A percentile compares a stretch with the other conserved stretches of the same genome.
phyloP scores from a whole-genome alignment of 2,329 filamentous ascomycete species.

The Cordyceps farinosa region DNA sequence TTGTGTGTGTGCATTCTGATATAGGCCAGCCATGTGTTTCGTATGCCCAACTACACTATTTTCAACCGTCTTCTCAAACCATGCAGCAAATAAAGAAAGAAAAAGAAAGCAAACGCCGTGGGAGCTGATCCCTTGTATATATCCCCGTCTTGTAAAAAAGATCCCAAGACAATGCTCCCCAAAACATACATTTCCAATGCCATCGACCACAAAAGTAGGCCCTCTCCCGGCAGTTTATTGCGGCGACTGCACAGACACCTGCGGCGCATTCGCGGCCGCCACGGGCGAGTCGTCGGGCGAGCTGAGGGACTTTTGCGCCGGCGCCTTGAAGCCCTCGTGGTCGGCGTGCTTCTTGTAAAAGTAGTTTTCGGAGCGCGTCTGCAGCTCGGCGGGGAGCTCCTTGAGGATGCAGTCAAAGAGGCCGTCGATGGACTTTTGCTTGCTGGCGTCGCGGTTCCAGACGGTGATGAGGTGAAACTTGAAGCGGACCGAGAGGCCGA shows the following conservation, averaged over 20 bases:
- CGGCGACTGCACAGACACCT: conserved; percentile 14
- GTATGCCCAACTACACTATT: background rate
- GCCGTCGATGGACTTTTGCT: conserved; percentile 72
- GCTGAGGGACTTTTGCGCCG: conserved; percentile 49
- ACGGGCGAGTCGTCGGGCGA: conserved; percentile 27
- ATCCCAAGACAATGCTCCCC: conserved; percentile 11
- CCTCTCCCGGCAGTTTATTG: background rate
- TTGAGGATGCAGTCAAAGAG: conserved; percentile 70
- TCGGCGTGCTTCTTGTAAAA: conserved; percentile 89
- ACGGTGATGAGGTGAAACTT: conserved; percentile 85
- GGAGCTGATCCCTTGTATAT: conserved; percentile 23
- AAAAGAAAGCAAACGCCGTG: conserved; percentile 23
- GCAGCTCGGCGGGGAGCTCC: conserved; percentile 68
- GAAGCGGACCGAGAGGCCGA: conserved; percentile 83
- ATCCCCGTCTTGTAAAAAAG: conserved; percentile 18
- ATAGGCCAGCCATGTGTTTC: background rate
- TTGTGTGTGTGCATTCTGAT: conserved; percentile 7
- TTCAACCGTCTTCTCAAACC: background rate
- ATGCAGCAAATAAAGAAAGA: background rate
- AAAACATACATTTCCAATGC: conserved; percentile 17
- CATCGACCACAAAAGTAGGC: too few species aligned
- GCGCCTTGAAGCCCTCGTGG: conserved; percentile 74
- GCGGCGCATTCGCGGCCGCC: conserved; percentile 20
- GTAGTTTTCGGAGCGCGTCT: conserved; percentile 68
- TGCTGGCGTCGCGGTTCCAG: conserved; percentile 87